Percentiles rank a stretch among this genome's conserved stretches.
Evolutionary conservation across 2,329 filamentous ascomycete genomes (phyloP).

Genomic region (Sclerotinia trifoliorum): DNA sequence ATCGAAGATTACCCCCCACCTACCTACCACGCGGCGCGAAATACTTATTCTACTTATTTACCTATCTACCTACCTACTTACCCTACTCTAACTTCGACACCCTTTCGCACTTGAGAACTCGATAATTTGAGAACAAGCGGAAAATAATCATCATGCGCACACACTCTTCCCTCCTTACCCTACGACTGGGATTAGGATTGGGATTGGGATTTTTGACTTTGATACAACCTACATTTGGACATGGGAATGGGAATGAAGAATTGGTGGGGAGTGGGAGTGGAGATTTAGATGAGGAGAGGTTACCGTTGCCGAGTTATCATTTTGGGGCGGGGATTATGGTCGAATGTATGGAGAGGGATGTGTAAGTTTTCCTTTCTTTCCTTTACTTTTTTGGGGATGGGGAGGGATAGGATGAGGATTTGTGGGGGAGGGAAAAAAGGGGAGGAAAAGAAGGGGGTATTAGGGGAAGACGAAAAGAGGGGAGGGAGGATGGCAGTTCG

Average conservation of each 20-base stretch:
- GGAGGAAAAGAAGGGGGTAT: background rate
- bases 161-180: too few relatives aligned
- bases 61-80: too few relatives aligned
- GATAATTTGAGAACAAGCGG: too few relatives aligned
- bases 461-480: background rate
- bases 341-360: slow-evolving; percentile 71
- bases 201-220: background rate
- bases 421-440: background rate
- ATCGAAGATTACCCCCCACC: too few relatives aligned
- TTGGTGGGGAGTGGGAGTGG: background rate
- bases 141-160: too few relatives aligned
- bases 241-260: background rate
- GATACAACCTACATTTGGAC: background rate
- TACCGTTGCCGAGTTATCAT: slow-evolving; percentile 57
- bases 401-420: too few relatives aligned
- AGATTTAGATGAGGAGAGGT: slow-evolving; percentile 26
- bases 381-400: background rate
- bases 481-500: background rate
- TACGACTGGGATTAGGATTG: background rate
- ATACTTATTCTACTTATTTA: too few relatives aligned
- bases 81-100: too few relatives aligned
- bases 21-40: too few relatives aligned
- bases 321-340: slow-evolving; percentile 67
- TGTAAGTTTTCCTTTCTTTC: slow-evolving; percentile 51
- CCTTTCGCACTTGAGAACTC: too few relatives aligned